phyloP scores from a whole-genome alignment of 2,329 filamentous ascomycete genomes.

The Lecanicillium sp. region DNA sequence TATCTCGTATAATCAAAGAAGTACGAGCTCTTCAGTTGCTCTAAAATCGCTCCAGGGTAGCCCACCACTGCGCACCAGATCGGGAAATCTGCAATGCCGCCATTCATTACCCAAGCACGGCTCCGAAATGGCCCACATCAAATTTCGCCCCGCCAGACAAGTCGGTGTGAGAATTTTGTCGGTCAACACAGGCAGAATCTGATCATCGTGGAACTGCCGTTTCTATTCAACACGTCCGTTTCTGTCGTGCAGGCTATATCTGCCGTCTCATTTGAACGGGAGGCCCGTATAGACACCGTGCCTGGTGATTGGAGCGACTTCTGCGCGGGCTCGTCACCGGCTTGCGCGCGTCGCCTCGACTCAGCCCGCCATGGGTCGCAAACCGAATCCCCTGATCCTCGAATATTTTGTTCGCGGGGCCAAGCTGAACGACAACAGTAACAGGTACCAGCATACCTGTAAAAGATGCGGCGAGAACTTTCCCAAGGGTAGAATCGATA shows the following conservation, averaged over 20 bases:
- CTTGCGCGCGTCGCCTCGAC: slow-evolving; percentile 17
- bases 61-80: too few species aligned
- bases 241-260: too few species aligned
- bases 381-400: slow-evolving; percentile 75
- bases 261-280: too few species aligned
- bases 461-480: slow-evolving; percentile 83
- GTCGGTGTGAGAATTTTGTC: slow-evolving; percentile 34
- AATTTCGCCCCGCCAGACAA: slow-evolving; percentile 10
- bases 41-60: too few species aligned
- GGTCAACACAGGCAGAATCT: slow-evolving; percentile 31
- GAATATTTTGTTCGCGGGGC: slow-evolving; percentile 82
- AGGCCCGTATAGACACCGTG: slow-evolving; percentile 6
- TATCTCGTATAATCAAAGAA: too few species aligned
- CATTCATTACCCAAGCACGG: slow-evolving; percentile 3
- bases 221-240: neutral
- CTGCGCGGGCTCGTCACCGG: too few species aligned
- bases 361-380: slow-evolving; percentile 60
- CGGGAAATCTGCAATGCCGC: too few species aligned
- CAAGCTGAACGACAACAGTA: slow-evolving; percentile 83
- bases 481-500: slow-evolving; percentile 81
- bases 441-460: slow-evolving; percentile 87
- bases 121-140: slow-evolving; percentile 15
- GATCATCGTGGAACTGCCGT: slow-evolving; percentile 14
- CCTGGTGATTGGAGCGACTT: slow-evolving; percentile 10
- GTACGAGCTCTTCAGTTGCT: too few species aligned